A percentile compares a stretch with the other conserved stretches of the same genome.
Evolutionary conservation across 164 flowering plant species (phyloP).

Genomic region (Aristolochia contorta): DNA sequence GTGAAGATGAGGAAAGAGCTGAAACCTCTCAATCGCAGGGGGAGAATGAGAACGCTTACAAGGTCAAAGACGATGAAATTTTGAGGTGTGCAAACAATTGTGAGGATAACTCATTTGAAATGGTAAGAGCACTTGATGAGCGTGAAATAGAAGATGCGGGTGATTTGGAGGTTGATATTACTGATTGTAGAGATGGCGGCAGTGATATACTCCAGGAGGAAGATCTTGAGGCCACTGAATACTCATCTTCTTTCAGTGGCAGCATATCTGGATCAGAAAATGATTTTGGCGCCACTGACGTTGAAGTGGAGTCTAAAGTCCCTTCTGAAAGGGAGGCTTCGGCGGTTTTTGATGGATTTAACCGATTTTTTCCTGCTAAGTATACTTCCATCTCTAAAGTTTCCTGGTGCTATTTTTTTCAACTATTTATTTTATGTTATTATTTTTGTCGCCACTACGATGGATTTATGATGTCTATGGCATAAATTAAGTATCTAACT

Average conservation of each 20-base stretch:
- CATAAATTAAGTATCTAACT: too few species aligned
- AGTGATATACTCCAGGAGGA: constrained; percentile 24
- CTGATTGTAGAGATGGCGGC: constrained; percentile 17
- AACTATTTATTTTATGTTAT: too few species aligned
- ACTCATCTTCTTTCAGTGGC: constrained; percentile 76
- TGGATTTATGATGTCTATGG: too few species aligned
- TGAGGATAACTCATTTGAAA: constrained; percentile 1
- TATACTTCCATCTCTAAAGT: constrained; percentile 10
- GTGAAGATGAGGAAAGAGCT: not conserved
- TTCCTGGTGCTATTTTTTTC: not conserved
- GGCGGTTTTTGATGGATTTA: constrained; percentile 21
- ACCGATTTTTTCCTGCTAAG: constrained; percentile 38
- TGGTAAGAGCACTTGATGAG: not conserved
- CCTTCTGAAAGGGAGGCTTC: constrained; percentile 28
- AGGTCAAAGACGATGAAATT: not conserved
- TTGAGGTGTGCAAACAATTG: constrained; percentile 1
- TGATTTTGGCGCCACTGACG: constrained; percentile 48
- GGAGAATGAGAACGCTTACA: not conserved
- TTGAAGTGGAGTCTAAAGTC: constrained; percentile 65
- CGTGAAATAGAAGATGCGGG: not conserved
- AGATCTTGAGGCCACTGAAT: constrained; percentile 80
- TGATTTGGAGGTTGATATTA: constrained; percentile 11
- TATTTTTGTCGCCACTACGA: too few species aligned
- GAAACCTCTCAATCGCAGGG: not conserved
- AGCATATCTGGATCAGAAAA: constrained; percentile 51